Evolutionary conservation across 768 basidiomycete species (phyloP), one percentile per base, ranked within the genome.

Genomic region (Cystobasidium onofrii): DNA sequence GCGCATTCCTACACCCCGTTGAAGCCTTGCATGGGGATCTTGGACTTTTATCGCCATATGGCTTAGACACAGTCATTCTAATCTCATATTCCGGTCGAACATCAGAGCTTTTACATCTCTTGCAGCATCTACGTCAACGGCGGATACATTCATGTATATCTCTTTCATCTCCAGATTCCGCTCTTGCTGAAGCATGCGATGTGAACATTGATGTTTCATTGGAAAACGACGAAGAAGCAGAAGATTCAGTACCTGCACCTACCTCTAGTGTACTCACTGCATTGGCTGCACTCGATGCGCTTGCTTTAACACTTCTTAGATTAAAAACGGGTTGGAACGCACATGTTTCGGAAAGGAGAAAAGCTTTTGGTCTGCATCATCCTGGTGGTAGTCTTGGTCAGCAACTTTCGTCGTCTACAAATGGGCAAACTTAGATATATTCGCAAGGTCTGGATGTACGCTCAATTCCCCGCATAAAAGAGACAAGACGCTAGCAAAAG

Each of bases 1-100:
- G 77, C 29, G 72, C 61, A 15, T 78, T 76, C 76, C 73, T 80
- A 13, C 77, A 78, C 70, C 79, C 79, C 1, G 62, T 76, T 44
- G 78, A 78, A 57, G 79, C 79, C 1, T 64, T 80, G 0, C 79
- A 80, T 43, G 79, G 79, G 52, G 79, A 80, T 65, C 76, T 80
- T 46, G 79, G 79, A 54, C 61, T 75, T 46, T 54, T 80, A 18
- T 77, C 76, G 44, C 64, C 75, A 1, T 1, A 64, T 13, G 64
- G 73, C 17, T 70, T 75, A 75, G 79, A 80, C 73, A 75, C 74
- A 25, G 41, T 78, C 29, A 73, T 80, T 71, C 44, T 78, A 44
- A 75, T 80, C 63, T 78, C 77, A 6, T 78, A 80, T 73, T 78
- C 77, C 4, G 79, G 79, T 72, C 73, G 75, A 10, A 80, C 79